These are phyloP conservation scores for Lactifluus piperatus DNA, from an alignment of 768 basidiomycete species.

Conservation along the genomic window DNA sequence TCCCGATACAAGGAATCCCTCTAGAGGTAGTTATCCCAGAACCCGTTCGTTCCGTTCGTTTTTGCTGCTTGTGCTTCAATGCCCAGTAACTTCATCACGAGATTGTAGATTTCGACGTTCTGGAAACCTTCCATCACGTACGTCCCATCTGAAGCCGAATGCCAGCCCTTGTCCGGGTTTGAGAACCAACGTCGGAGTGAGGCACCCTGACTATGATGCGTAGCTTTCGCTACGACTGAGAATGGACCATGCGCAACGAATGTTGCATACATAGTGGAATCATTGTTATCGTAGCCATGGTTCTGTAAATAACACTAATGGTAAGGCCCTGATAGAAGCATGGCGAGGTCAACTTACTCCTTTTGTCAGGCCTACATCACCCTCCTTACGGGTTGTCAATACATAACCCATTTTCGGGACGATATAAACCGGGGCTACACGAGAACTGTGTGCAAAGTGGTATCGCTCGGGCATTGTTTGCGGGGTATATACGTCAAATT, in stretches of 20 bases:
- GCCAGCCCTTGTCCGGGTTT: slow-evolving; percentile 46
- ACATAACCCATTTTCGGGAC: slow-evolving; percentile 77
- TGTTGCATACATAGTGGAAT: slow-evolving; percentile 74
- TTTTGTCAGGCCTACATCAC: slow-evolving; percentile 55
- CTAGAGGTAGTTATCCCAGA: slow-evolving; percentile 76
- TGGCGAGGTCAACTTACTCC: slow-evolving; percentile 43
- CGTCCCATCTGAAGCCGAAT: slow-evolving; percentile 51
- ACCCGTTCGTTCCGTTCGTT: slow-evolving; percentile 72
- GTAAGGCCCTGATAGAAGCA: not conserved
- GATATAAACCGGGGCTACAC: slow-evolving; percentile 86
- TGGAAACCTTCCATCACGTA: slow-evolving; percentile 77
- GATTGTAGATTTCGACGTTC: slow-evolving; percentile 81
- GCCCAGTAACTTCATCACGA: slow-evolving; percentile 67
- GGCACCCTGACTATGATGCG: slow-evolving; percentile 30
- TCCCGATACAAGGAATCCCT: not conserved
- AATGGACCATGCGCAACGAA: slow-evolving; percentile 93
- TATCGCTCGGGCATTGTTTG: slow-evolving; percentile 76
- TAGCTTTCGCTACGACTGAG: slow-evolving; percentile 54
- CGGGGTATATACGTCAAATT: slow-evolving; percentile 72
- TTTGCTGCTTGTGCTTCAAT: slow-evolving; percentile 45
- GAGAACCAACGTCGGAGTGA: slow-evolving; percentile 23
- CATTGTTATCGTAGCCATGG: slow-evolving; percentile 84
- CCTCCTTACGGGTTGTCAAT: slow-evolving; percentile 57
- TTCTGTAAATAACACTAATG: slow-evolving; percentile 37
- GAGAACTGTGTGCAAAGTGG: slow-evolving; percentile 61